Conservation (phyloP, 306 rosid genomes). For the Amphicarpaea edgeworthii region DNA sequence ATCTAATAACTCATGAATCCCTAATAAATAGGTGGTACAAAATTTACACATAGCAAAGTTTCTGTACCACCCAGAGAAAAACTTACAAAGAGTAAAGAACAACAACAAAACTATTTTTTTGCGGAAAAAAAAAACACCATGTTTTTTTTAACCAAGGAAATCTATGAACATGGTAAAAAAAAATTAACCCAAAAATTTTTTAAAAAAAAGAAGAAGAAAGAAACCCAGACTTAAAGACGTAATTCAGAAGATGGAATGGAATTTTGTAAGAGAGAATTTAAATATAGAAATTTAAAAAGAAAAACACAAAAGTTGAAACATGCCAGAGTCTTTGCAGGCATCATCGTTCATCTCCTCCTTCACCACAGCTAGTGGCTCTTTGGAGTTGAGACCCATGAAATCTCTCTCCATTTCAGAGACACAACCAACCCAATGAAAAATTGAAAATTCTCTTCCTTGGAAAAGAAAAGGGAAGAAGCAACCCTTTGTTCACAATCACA, state of each 20-base stretch:
- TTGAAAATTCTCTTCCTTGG: slow-evolving; percentile 16
- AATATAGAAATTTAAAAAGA: not conserved
- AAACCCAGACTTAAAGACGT: not conserved
- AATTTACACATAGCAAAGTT: slow-evolving; percentile 5
- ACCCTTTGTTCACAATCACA: slow-evolving; percentile 29
- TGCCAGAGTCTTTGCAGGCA: slow-evolving; percentile 63
- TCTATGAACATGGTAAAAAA: not conserved
- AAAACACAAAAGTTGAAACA: not conserved
- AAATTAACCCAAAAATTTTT: not conserved
- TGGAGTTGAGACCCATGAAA: slow-evolving; percentile 80
- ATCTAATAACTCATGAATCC: slow-evolving; percentile 18
- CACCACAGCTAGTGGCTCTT: slow-evolving; percentile 59
- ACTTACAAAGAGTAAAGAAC: not conserved
- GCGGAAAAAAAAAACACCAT: not conserved
- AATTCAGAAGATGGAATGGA: slow-evolving; percentile 29
- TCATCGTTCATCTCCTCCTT: slow-evolving; percentile 71
- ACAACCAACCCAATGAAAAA: not conserved
- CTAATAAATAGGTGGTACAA: slow-evolving; percentile 23
- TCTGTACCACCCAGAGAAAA: not conserved
- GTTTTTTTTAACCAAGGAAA: slow-evolving; percentile 36
- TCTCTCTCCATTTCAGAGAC: slow-evolving; percentile 84
- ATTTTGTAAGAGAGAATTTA: slow-evolving; percentile 6
- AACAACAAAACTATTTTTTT: not conserved
- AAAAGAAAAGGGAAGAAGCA: slow-evolving; percentile 19
- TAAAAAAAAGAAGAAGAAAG: not conserved